Conservation (phyloP, 768 basidiomycete species). For the Mycena vitilis region DNA sequence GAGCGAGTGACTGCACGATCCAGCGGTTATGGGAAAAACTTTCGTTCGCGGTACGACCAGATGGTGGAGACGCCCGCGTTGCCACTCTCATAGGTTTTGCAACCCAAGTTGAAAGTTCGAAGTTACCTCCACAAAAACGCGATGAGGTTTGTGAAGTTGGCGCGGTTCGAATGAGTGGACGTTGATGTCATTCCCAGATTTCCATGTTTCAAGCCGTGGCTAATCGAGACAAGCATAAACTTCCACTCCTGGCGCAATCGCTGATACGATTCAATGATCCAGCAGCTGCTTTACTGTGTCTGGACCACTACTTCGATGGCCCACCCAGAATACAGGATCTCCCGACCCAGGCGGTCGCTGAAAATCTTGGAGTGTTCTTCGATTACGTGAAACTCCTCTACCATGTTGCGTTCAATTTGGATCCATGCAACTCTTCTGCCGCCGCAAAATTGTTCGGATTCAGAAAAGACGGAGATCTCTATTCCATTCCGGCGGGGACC, state of each 20-base stretch:
- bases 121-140: constrained; percentile 13
- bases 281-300: constrained; percentile 53
- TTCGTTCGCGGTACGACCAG: constrained; percentile 51
- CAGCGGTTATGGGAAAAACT: constrained; percentile 58
- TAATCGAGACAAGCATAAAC: constrained; percentile 36
- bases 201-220: constrained; percentile 51
- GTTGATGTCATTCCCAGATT: constrained; percentile 1
- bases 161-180: background rate
- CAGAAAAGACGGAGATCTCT: constrained; percentile 11
- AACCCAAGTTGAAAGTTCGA: constrained; percentile 27
- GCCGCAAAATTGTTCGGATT: constrained; percentile 27
- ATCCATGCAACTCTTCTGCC: constrained; percentile 24
- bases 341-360: constrained; percentile 40
- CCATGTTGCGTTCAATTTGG: constrained; percentile 11
- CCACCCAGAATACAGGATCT: constrained; percentile 41
- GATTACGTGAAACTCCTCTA: constrained; percentile 44
- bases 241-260: constrained; percentile 44
- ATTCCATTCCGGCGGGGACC: constrained; percentile 33
- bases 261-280: constrained; percentile 43
- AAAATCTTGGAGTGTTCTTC: constrained; percentile 48
- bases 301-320: constrained; percentile 53
- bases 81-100: constrained; percentile 43
- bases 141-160: constrained; percentile 31
- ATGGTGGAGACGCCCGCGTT: constrained; percentile 27
- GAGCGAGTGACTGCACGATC: constrained; percentile 54